Evolutionary conservation across 2,329 filamentous ascomycete species (phyloP), one percentile per base, ranked within the genome.

Genomic region (Colletotrichum spaethianum): DNA sequence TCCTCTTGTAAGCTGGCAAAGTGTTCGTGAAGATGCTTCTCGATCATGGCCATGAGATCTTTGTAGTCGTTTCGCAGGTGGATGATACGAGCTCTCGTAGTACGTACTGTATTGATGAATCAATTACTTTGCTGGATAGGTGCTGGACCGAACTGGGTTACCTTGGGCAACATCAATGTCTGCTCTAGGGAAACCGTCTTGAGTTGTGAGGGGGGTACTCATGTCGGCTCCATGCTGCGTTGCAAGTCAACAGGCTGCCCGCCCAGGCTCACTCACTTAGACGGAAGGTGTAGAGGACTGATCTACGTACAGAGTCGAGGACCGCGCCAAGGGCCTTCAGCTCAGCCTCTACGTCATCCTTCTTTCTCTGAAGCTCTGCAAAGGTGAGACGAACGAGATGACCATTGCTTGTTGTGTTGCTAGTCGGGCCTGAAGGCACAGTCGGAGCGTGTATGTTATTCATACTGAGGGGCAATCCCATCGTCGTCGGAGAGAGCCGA

Each of bases 141-240:
- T 42, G 33, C 26, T 12, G 23, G 31, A n/a, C 8, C 38, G 14
- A 11, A 44, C 12, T 63, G 63, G 38, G 20, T 75, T 90, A 96
- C 94, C 96, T 84, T 98, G 96, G 33, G 96, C 93, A 74, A 99
- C 93, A 81, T 99, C 96, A 75, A 99, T 92, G 82, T 99, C 96
- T 77, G 94, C 92, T 79, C 96, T 90, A 40, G 96, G 96, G 80
- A 94, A 99, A 59, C 96, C 96, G 83, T 98, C 96, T 73, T 91
- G 90, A 18, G 96, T 98, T 31, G 94, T 90, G 48, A 99, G 89
- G 70, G 91, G 88, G 9, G 96, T 98, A 77, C 93, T 92, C 96
- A 99, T 99, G 78, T 93, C 92, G 64, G 98, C 96, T 55, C 93
- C 92, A 86, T 98, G 96, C 95, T 98, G 77, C 38, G 14, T n/a